Evolutionary conservation across 495 filamentous ascomycete genomes (phyloP).

Genomic region (Lophiostoma macrostomum): DNA sequence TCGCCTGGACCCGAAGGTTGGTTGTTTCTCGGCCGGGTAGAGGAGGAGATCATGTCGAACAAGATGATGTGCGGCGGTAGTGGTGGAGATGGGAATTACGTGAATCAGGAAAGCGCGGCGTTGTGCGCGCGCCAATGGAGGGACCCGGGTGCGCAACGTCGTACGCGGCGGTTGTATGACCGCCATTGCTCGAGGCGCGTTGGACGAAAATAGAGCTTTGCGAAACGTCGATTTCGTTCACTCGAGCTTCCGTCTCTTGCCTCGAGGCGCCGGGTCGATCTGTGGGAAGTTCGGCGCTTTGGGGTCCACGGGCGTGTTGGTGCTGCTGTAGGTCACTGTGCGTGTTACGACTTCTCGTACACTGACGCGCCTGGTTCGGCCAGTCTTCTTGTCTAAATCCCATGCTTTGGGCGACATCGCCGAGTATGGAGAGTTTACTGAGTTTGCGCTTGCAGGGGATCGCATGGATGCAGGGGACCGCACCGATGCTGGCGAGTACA

Average conservation of each 20-base stretch:
- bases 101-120: background rate
- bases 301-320: conserved; percentile 37
- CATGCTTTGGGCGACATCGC: conserved; percentile 56
- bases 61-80: background rate
- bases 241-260: conserved; percentile 70
- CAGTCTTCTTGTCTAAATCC: conserved; percentile 54
- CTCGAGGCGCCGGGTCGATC: conserved; percentile 63
- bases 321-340: conserved; percentile 62
- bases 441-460: conserved; percentile 54
- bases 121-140: conserved; percentile 15
- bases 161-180: conserved; percentile 20
- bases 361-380: conserved; percentile 48
- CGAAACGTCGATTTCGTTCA: conserved; percentile 28
- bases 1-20: conserved; percentile 27
- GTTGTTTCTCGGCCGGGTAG: conserved; percentile 3
- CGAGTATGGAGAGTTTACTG: conserved; percentile 39
- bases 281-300: conserved; percentile 58
- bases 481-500: conserved; percentile 48
- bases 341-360: conserved; percentile 70
- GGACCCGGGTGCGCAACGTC: no score
- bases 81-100: background rate
- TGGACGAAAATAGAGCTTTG: conserved; percentile 9
- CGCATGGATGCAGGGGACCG: conserved; percentile 49
- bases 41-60: conserved; percentile 4
- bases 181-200: conserved; percentile 16